phyloP scores from a whole-genome alignment of 148 eudicot genomes.

The Chenopodium album region DNA sequence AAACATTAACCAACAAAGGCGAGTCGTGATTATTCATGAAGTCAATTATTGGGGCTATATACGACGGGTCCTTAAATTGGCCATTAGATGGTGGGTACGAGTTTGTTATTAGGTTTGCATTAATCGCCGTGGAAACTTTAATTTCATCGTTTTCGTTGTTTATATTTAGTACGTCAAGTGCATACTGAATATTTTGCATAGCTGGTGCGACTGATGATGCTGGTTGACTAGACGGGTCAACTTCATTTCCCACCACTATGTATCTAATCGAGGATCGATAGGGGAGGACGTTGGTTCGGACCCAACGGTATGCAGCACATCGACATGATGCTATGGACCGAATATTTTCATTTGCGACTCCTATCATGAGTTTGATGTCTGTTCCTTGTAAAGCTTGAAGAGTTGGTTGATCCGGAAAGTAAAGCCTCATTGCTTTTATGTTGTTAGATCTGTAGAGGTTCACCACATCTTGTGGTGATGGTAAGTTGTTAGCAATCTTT shows the following conservation, averaged over 20 bases:
- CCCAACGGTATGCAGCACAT: slow-evolving; percentile 12
- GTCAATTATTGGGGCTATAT: slow-evolving; percentile 22
- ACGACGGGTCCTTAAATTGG: slow-evolving; percentile 12
- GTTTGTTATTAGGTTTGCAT: neutral
- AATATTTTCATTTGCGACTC: slow-evolving; percentile 17
- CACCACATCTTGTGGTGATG: slow-evolving; percentile 15
- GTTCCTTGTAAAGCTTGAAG: slow-evolving; percentile 30
- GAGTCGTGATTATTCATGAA: slow-evolving; percentile 21
- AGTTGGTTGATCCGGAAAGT: slow-evolving; percentile 16
- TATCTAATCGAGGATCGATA: neutral
- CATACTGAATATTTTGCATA: slow-evolving; percentile 4
- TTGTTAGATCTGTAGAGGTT: slow-evolving; percentile 22
- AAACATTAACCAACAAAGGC: slow-evolving; percentile 35
- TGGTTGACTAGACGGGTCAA: neutral
- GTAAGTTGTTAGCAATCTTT: slow-evolving; percentile 6
- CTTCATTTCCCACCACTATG: slow-evolving; percentile 15
- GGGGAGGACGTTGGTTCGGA: neutral
- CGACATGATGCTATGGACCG: slow-evolving; percentile 15
- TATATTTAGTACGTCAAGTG: neutral
- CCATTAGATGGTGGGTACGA: slow-evolving; percentile 34
- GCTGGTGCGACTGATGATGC: slow-evolving; percentile 15
- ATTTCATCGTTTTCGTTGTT: neutral
- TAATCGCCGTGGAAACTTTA: slow-evolving; percentile 24
- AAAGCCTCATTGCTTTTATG: slow-evolving; percentile 35
- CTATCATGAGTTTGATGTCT: slow-evolving; percentile 19